These are phyloP conservation scores for Forsythia suspensa DNA, from an alignment of 257 asterid species.

Conservation along the genomic window DNA sequence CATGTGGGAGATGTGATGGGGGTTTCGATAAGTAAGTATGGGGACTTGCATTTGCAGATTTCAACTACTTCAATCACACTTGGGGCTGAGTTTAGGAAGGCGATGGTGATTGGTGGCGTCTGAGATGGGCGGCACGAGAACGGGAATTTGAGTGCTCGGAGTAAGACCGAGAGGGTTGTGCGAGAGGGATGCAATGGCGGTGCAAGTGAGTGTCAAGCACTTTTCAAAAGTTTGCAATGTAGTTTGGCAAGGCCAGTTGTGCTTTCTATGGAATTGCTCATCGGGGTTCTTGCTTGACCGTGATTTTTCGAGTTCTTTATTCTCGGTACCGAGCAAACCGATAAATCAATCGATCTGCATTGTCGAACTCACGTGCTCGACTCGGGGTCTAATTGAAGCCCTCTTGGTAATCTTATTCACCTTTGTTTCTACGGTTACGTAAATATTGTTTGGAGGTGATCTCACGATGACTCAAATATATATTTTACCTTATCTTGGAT, in stretches of 20 bases:
- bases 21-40: constrained; percentile 70
- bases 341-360: constrained; percentile 79
- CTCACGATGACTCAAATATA: neutral
- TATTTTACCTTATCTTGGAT: neutral
- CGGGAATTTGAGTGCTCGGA: constrained; percentile 51
- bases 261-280: constrained; percentile 79
- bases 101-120: constrained; percentile 70
- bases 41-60: constrained; percentile 82
- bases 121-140: constrained; percentile 41
- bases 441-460: neutral
- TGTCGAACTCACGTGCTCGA: constrained; percentile 92
- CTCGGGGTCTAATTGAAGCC: constrained; percentile 65
- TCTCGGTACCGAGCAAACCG: constrained; percentile 76
- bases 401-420: neutral
- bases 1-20: constrained; percentile 79
- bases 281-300: constrained; percentile 67
- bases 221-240: constrained; percentile 75
- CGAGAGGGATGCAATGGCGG: constrained; percentile 78
- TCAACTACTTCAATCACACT: constrained; percentile 61
- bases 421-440: neutral
- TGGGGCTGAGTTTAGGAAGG: constrained; percentile 78
- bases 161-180: constrained; percentile 56
- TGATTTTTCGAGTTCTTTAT: constrained; percentile 88
- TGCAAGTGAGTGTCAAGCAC: constrained; percentile 85
- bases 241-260: constrained; percentile 79